Percentiles rank a stretch among this genome's conserved stretches.
Evolutionary conservation across 1,139 yeast species (phyloP).

Genomic region (Hansenula sp.): DNA sequence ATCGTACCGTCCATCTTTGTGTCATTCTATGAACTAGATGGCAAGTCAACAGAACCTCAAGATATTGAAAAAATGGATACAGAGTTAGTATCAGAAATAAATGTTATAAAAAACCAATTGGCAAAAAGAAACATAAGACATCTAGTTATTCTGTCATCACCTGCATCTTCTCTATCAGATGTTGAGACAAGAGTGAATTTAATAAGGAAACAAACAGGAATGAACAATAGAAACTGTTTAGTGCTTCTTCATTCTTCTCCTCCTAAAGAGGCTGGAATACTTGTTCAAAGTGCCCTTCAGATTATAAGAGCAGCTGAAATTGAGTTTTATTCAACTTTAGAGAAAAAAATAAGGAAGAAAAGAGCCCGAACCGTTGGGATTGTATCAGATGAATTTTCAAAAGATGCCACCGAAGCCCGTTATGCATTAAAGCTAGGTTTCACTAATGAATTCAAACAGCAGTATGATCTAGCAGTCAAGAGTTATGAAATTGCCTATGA

Average conservation of each 20-base stretch:
- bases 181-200: conserved; percentile 33
- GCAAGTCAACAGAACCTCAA: conserved; percentile 16
- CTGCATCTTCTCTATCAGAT: background rate
- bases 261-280: conserved; percentile 33
- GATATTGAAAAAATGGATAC: conserved; percentile 27
- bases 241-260: conserved; percentile 36
- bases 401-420: conserved; percentile 42
- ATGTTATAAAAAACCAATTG: conserved; percentile 28
- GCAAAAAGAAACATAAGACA: conserved; percentile 27
- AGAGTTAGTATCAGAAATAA: conserved; percentile 31
- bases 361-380: conserved; percentile 20
- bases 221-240: conserved; percentile 40
- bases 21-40: conserved; percentile 34
- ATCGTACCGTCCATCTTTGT: conserved; percentile 39
- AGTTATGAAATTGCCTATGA: conserved; percentile 47
- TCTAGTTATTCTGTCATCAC: conserved; percentile 27
- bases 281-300: conserved; percentile 35
- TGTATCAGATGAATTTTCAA: conserved; percentile 19
- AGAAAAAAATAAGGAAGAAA: conserved; percentile 32
- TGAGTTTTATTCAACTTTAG: conserved; percentile 37
- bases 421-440: conserved; percentile 45
- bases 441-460: conserved; percentile 42
- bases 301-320: conserved; percentile 32
- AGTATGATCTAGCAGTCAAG: conserved; percentile 40
- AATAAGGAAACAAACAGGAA: conserved; percentile 36